phyloP scores from a whole-genome alignment of 345 rosid genomes.

The Boechera divaricarpa region DNA sequence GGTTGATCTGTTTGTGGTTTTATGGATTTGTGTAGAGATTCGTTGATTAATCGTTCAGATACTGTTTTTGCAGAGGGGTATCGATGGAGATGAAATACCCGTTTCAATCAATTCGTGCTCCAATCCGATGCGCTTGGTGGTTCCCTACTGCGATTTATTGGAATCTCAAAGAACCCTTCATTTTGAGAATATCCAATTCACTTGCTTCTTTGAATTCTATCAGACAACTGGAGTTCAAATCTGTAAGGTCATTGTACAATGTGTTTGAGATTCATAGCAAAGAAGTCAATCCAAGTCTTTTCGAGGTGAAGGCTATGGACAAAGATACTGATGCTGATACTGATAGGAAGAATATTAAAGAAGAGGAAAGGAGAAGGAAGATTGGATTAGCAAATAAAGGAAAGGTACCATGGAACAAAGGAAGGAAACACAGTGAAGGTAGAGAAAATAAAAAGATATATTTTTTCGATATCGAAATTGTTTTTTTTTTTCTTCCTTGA shows the following conservation, averaged over 20 bases:
- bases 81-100: constrained; percentile 36
- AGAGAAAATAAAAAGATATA: neutral
- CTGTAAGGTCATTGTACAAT: constrained; percentile 29
- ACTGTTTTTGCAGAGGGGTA: constrained; percentile 1
- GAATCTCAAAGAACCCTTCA: constrained; percentile 35
- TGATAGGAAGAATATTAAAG: constrained; percentile 43
- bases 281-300: constrained; percentile 25
- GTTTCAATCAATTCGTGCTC: constrained; percentile 31
- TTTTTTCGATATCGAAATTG: neutral
- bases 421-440: constrained; percentile 75
- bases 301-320: constrained; percentile 33
- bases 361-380: constrained; percentile 62
- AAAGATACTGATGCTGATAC: constrained; percentile 34
- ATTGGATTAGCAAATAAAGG: constrained; percentile 80
- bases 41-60: neutral
- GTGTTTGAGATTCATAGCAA: constrained; percentile 35
- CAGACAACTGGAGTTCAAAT: constrained; percentile 45
- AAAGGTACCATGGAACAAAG: constrained; percentile 88
- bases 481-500: neutral
- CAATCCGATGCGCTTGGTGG: constrained; percentile 41
- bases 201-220: constrained; percentile 33
- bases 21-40: neutral
- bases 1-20: neutral
- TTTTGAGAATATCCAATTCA: constrained; percentile 36
- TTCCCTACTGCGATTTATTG: constrained; percentile 33